Percentiles rank a stretch among this genome's conserved stretches.
Conservation (phyloP, 2,329 filamentous ascomycete genomes). For the Cryphonectria naterciae region DNA sequence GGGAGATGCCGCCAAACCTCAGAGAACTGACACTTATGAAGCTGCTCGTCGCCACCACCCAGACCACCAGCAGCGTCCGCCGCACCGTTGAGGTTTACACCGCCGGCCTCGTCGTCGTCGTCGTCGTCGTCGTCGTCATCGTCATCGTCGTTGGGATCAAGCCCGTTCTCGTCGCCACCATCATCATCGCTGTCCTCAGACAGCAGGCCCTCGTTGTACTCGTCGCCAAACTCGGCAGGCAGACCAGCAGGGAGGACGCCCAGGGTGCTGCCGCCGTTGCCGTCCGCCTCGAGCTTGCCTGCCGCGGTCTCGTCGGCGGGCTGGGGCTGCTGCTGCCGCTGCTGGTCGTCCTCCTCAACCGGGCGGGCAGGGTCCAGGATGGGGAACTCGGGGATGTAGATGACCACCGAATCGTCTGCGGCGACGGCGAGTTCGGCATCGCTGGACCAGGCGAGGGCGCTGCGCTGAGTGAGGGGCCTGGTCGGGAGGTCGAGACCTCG, state of each 20-base stretch:
- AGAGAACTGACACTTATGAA: constrained; percentile 36
- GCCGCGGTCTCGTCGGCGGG: not conserved
- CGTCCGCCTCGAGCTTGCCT: not conserved
- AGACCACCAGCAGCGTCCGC: constrained; percentile 26
- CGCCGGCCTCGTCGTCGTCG: constrained; percentile 30
- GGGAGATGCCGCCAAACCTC: constrained; percentile 41
- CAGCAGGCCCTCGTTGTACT: constrained; percentile 31
- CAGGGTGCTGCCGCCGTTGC: not conserved
- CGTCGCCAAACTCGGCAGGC: constrained; percentile 30
- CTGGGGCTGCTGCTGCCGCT: constrained; percentile 3
- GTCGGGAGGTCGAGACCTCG: constrained; percentile 40
- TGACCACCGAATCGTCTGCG: constrained; percentile 58
- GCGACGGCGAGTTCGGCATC: constrained; percentile 61
- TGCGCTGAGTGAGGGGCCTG: constrained; percentile 36
- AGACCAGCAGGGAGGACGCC: constrained; percentile 26
- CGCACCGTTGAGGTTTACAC: constrained; percentile 23
- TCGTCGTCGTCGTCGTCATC: constrained; percentile 13
- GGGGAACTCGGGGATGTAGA: constrained; percentile 54
- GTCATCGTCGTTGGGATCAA: constrained; percentile 23
- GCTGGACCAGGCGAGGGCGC: constrained; percentile 56
- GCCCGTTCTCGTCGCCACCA: constrained; percentile 7
- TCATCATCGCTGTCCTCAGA: constrained; percentile 30
- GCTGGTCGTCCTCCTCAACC: constrained; percentile 23
- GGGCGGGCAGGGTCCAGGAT: constrained; percentile 21
- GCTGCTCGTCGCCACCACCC: constrained; percentile 9